Base-by-base conservation (phyloP, 164 flowering plant species). In the Protea cynaroides region DNA sequence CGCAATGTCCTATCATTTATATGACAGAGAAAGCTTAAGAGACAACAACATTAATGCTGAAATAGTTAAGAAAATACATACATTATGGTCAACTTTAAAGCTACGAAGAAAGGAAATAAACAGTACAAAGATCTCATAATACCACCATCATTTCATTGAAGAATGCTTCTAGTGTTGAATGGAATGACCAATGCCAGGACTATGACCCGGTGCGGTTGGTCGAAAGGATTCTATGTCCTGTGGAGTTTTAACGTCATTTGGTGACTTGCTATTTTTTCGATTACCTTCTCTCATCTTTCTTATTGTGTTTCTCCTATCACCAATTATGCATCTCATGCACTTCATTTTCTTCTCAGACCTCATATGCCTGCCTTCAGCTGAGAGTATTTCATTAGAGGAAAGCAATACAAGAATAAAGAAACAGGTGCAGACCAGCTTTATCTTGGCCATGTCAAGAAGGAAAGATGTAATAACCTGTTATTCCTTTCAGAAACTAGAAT, bases 321-420 rank as follows among this genome's bases (percentile, higher is more conserved):
- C 13, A 37, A 36, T 24, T 38, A 38, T 17, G 19, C 9, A 8
- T 24, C 38, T 55, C 14, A 17, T 23, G 10, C n/a, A 12, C n/a
- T 19, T 38, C 29, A 1, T 63, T 52, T 63, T 52, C 65, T 37
- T 38, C 19, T 14, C 9, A 10, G 21, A 19, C 15, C 34, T 62
- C 58, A 72, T 17, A 14, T 7, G 56, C 65, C 78, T 74, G 65
- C 34, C 76, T 62, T 79, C 78, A 14, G 56, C 61, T 25, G 57
- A 57, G 9, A 34, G 23, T 29, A 64, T 52, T 11, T 34, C 58
- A 68, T 60, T 38, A 46, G 56, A 69, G 52, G 56, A 56, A 14
- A 80, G 10, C 8, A 73, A 13, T 14, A 61, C 50, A 59, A 72
- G 47, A 54, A 77, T 36, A 21, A 77, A 61, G 56, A 57, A 24